Evolutionary conservation across 148 eudicot species (phyloP), one percentile per base, ranked within the genome.

Genomic region (Rhododendron ovatum): DNA sequence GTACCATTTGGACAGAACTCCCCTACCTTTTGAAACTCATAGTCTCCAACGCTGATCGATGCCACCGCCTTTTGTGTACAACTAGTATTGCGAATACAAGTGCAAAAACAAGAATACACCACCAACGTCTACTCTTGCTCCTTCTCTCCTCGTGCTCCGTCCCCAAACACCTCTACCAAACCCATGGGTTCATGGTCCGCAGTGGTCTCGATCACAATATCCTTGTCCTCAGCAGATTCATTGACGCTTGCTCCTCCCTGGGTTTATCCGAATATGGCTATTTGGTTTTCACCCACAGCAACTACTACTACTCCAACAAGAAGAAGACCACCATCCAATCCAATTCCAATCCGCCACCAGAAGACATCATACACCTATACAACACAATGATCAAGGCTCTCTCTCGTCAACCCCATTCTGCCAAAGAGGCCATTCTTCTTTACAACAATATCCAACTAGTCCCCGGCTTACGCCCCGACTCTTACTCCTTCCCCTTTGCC

Each of bases 381-480:
- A 93, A 92, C 75, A 83, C 89, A 67, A 81, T 89, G 82, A 92
- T 93, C 86, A 91, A 90, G 55, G 84, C 90, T 53, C 88, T 88
- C 20, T 90, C 93, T 83, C 87, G 71, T 9, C 88, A 47, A 17
- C 85, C 83, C 18, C 78, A 84, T 67, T 85, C 89, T 75, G 86
- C 90, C 33, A 51, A 82, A 78, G 85, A 89, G 8, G 88, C 92
- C 37, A 71, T 92, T 81, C 61, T 86, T 74, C 73, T 93, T 18
- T 92, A 88, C 37, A 83, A 84, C 50, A 55, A 78, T 11, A 77
- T 92, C 28, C 87, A 82, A 81, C 69, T 80, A n/a, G 37, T 50
- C n/a, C 35, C 76, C 26, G 90, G 92, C 53, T 87, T 93, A 61
- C 55, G 57, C 14, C 91, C 92, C 33, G 93, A 93, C 86, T 78